Percentiles rank a stretch among this genome's conserved stretches.
phyloP scores from a whole-genome alignment of 179 eudicot genomes.

The Amaranthus tricolor region DNA sequence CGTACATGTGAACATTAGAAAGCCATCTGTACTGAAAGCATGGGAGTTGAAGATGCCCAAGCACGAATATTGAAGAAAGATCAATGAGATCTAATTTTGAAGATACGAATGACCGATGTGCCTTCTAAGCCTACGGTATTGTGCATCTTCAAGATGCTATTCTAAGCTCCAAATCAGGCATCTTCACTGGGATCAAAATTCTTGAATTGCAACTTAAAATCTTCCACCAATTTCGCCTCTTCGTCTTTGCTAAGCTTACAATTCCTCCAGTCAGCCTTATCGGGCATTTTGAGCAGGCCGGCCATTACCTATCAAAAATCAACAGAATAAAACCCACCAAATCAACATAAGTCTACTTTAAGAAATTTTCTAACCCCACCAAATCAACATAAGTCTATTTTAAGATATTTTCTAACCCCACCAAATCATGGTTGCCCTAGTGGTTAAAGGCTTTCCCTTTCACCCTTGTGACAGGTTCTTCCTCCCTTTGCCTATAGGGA shows the following conservation, averaged over 20 bases:
- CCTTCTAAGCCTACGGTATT: background rate
- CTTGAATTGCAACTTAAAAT: conserved; percentile 49
- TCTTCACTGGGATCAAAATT: conserved; percentile 54
- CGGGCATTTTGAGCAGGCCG: conserved; percentile 67
- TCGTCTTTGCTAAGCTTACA: conserved; percentile 67
- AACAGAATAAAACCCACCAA: background rate
- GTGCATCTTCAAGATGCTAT: background rate
- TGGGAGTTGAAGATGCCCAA: background rate
- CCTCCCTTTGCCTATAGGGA: too few species aligned
- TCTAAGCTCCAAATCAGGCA: conserved; percentile 14
- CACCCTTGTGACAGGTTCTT: too few species aligned
- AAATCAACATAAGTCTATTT: background rate
- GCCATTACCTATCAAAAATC: conserved; percentile 54
- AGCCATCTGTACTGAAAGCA: background rate
- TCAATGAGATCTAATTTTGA: background rate
- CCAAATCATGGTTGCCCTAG: too few species aligned
- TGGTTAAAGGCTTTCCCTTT: too few species aligned
- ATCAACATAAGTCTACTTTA: background rate
- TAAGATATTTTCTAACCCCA: too few species aligned
- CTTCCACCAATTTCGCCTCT: conserved; percentile 56
- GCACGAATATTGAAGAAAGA: background rate
- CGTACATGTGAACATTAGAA: background rate
- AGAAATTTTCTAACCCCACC: background rate
- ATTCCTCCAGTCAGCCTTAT: conserved; percentile 83
- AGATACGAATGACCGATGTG: background rate